Conservation (phyloP, 352 stramenopile species). For the Peronospora belbahrii region DNA sequence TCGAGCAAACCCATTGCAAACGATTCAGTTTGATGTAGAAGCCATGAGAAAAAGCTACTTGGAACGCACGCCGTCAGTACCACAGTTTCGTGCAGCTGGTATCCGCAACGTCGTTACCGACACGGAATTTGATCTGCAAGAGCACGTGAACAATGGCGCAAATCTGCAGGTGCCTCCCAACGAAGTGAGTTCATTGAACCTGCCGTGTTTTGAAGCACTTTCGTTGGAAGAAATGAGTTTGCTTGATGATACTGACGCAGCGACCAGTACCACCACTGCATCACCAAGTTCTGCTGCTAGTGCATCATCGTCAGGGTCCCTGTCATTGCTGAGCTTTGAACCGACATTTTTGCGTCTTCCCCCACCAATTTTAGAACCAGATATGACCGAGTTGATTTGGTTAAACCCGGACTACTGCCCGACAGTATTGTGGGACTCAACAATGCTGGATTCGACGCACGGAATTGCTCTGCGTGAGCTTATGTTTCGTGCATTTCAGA, state of each 20-base stretch:
- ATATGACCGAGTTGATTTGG: constrained; percentile 88
- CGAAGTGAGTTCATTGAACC: constrained; percentile 57
- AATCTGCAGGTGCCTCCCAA: constrained; percentile 61
- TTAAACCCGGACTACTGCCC: constrained; percentile 89
- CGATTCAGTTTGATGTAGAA: constrained; percentile 57
- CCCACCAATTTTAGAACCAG: constrained; percentile 77
- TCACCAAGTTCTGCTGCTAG: constrained; percentile 21
- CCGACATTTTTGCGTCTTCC: constrained; percentile 83
- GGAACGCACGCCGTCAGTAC: constrained; percentile 67
- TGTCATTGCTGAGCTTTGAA: constrained; percentile 84
- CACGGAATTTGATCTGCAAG: constrained; percentile 74
- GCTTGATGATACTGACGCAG: constrained; percentile 22
- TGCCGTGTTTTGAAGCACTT: constrained; percentile 65
- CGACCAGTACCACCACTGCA: constrained; percentile 19
- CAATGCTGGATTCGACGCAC: constrained; percentile 82
- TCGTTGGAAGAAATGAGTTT: constrained; percentile 70
- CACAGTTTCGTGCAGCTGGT: constrained; percentile 67
- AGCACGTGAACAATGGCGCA: constrained; percentile 73
- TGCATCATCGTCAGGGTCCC: constrained; percentile 27
- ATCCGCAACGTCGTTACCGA: constrained; percentile 76
- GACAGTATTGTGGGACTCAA: constrained; percentile 86
- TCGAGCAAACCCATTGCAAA: constrained; percentile 36
- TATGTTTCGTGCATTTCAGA: constrained; percentile 88
- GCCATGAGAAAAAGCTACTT: constrained; percentile 56
- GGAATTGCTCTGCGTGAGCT: constrained; percentile 83